Evolutionary conservation across 2,329 filamentous ascomycete species (phyloP), one percentile per base, ranked within the genome.

Genomic region (Clarireedia paspali): DNA sequence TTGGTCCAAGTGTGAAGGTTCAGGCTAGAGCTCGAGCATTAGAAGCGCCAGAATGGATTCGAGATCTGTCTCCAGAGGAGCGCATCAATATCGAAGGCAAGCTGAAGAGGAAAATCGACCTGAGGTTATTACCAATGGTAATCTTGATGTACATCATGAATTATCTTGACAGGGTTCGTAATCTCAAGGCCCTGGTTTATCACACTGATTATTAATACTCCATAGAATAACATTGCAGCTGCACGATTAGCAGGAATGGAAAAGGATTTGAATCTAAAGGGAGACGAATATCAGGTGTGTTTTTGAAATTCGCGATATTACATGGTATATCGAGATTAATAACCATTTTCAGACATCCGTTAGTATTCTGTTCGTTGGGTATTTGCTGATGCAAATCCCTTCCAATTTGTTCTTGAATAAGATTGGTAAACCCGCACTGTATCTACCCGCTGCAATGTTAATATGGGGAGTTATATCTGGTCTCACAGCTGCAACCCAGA

Each of bases 121-220:
- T 79, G 12, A 74, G 84, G 52, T 68, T 89, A 39, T 73, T 89
- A 62, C 85, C 85, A 0, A 83, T 84, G 70, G 74, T 88, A 44
- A 80, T 88, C 52, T 62, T 88, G 49, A 87, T 88, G 76, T 88
- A 87, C 61, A 84, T 87, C 62, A 73, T 87, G 73, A 87, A 87
- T 64, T 87, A 85, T 65, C 70, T 87, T 12, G 81, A 84, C 61
- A 62, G 68, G 45, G 52, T 54, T 7, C 15, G 45, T 54, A 15
- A 6, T n/a, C 30, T 34, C 10, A 34, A 34, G 4, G 30, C 30
- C 30, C 30, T 34, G 30, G 30, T 34, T 12, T 34, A 14, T 34
- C 30, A 34, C 6, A 6, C 24, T 10, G 17, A 14, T 30, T 30
- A 34, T 17, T 40, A 34, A 49, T 49, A 17, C 14, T 27, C 23